Evolutionary conservation across 768 basidiomycete species (phyloP).

Genomic region (Boletales sp.): DNA sequence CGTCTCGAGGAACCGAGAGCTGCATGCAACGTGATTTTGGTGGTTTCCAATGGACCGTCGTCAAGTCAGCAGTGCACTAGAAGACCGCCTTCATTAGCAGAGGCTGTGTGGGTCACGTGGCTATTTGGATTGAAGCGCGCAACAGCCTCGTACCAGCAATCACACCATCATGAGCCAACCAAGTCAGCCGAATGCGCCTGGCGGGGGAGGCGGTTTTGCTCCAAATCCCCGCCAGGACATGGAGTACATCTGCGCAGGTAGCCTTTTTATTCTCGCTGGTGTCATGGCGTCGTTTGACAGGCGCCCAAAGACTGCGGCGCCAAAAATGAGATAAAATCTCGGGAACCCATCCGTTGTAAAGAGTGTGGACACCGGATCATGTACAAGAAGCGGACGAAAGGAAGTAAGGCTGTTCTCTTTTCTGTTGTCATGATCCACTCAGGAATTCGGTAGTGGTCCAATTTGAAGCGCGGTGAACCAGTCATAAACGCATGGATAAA

Average conservation of each 20-base stretch:
- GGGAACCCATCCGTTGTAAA: constrained; percentile 92
- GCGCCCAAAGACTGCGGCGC: constrained; percentile 74
- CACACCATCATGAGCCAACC: constrained; percentile 37
- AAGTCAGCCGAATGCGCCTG: constrained; percentile 28
- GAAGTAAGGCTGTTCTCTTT: constrained; percentile 60
- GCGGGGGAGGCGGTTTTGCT: constrained; percentile 31
- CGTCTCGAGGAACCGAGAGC: constrained; percentile 7
- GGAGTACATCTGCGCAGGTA: constrained; percentile 88
- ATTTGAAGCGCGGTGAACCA: constrained; percentile 29
- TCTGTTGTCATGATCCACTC: background rate
- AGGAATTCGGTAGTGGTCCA: constrained; percentile 27
- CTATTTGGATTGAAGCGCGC: too few species aligned
- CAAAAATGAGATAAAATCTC: constrained; percentile 84
- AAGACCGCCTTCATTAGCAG: background rate
- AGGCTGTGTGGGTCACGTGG: constrained; percentile 19
- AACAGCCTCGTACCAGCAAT: too few species aligned
- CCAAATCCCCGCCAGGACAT: constrained; percentile 55
- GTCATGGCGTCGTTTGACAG: constrained; percentile 10
- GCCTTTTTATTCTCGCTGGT: constrained; percentile 16
- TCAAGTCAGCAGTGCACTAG: constrained; percentile 1
- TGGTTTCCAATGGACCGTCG: constrained; percentile 2
- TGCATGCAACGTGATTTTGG: constrained; percentile 10
- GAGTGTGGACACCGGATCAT: constrained; percentile 98
- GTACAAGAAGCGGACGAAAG: constrained; percentile 94
- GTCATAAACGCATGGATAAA: too few species aligned